A percentile compares a stretch with the other conserved stretches of the same genome.
These are phyloP conservation scores for Steccherinum ochraceum DNA, from an alignment of 768 basidiomycete species.

Conservation along the genomic window DNA sequence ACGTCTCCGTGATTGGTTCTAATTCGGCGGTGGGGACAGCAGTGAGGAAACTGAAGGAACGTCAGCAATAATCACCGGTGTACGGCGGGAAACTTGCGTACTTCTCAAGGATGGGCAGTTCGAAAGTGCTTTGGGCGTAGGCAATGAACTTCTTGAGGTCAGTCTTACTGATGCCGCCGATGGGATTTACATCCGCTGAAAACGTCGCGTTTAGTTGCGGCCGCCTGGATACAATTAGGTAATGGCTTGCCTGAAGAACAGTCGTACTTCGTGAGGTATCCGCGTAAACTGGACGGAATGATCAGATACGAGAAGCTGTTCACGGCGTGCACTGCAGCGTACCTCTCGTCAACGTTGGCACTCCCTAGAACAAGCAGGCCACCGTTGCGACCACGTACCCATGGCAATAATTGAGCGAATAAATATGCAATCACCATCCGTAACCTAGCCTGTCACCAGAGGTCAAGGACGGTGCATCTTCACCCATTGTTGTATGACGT, in stretches of 20 bases:
- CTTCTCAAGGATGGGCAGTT: slow-evolving; percentile 80
- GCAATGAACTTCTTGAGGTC: slow-evolving; percentile 95
- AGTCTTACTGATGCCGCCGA: slow-evolving; percentile 96
- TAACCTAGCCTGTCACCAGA: slow-evolving; percentile 62
- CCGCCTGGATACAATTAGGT: slow-evolving; percentile 6
- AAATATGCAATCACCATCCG: slow-evolving; percentile 94
- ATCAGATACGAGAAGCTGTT: not conserved
- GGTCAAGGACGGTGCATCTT: not conserved
- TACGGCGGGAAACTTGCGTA: slow-evolving; percentile 22
- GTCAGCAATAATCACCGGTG: not conserved
- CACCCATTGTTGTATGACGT: slow-evolving; percentile 3
- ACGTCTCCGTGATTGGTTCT: slow-evolving; percentile 90
- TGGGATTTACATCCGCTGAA: slow-evolving; percentile 96
- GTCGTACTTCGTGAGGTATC: slow-evolving; percentile 97
- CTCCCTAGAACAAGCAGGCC: slow-evolving; percentile 94
- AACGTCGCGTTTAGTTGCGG: no score
- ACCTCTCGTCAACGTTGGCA: slow-evolving; percentile 98
- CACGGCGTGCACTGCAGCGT: no score
- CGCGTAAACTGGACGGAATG: slow-evolving; percentile 62
- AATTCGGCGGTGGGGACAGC: slow-evolving; percentile 95
- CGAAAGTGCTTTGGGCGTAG: slow-evolving; percentile 71
- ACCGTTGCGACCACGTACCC: slow-evolving; percentile 78
- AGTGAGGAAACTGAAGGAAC: slow-evolving; percentile 67
- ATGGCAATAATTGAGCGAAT: slow-evolving; percentile 92
- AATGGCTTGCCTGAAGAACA: slow-evolving; percentile 69